Conservation (phyloP, 306 rosid species). For the Pterocarpus macrocarpus region DNA sequence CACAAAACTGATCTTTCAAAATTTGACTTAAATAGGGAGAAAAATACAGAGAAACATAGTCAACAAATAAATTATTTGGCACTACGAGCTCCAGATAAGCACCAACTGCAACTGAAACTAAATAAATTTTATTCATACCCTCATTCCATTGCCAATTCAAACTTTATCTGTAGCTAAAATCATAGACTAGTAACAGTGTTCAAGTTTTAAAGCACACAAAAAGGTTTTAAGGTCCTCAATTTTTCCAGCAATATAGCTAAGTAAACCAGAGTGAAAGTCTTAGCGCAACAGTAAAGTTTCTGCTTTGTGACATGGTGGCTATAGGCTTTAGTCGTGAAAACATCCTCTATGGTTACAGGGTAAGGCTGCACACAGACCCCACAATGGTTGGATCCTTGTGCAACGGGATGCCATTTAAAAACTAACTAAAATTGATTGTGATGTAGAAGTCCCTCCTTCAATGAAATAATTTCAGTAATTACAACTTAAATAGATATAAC, state of each 20-base stretch:
- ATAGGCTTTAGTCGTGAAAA: not conserved
- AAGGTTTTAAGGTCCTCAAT: not conserved
- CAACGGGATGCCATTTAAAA: no score
- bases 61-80: not conserved
- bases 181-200: not conserved
- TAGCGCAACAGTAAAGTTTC: not conserved
- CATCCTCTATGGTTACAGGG: not conserved
- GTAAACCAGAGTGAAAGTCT: not conserved
- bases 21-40: conserved; percentile 6
- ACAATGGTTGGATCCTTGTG: no score
- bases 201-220: conserved; percentile 20
- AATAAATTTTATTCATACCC: not conserved
- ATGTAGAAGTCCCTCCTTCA: not conserved
- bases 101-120: conserved; percentile 27
- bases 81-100: not conserved
- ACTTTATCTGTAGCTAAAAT: not conserved
- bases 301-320: not conserved
- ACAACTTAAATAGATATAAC: not conserved
- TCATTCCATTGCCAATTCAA: conserved; percentile 14
- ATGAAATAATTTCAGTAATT: not conserved
- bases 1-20: conserved; percentile 16
- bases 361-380: no score
- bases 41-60: not conserved
- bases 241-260: not conserved
- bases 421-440: no score